Evolutionary conservation across 75 land plant genomes (phyloP), one percentile per base, ranked within the genome.

Genomic region (Picea glauca): DNA sequence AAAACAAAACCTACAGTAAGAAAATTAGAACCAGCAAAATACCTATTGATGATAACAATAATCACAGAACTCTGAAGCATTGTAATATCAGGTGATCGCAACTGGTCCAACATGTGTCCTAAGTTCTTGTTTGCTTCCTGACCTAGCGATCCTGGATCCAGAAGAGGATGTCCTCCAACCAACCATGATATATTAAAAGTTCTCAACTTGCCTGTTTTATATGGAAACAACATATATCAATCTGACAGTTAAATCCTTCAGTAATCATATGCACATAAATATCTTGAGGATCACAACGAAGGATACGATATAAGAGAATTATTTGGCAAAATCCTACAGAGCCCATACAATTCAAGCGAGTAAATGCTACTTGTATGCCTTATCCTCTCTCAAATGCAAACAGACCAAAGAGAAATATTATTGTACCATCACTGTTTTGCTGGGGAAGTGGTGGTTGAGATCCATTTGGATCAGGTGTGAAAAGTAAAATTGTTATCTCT

Each of bases 31-130:
- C 15, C 13, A 30, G 58, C 43, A 67, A 79, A 83, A 59, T 76
- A 98, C 99, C 98, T 85, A 78, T 93, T 98, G 30, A 98, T 86
- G 76, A 89, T 85, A 60, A 92, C 83, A 82, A 95, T 86, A 38
- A 85, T 85, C 77, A 90, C 79, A 56, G 90, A 79, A 72, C 96
- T 90, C 78, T 90, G 88, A 63, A 91, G 80, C 74, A 60, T 57
- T 40, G 84, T 79, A 35, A 83, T 58, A 77, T 85, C 87, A 56
- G 88, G 79, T 50, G 89, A 79, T 58, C 81, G 86, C 70, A 95
- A 82, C 67, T 88, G 80, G 79, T 95, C 93, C 81, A 98, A 43
- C 60, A 98, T 70, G 79, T 86, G 80, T 11, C 84, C 84, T 67
- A 95, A 77, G 43, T 56, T 78, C 70, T 89, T 91, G 58, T 88